These are phyloP conservation scores for Nicotiana undulata DNA, from an alignment of 257 asterid species.

Conservation along the genomic window DNA sequence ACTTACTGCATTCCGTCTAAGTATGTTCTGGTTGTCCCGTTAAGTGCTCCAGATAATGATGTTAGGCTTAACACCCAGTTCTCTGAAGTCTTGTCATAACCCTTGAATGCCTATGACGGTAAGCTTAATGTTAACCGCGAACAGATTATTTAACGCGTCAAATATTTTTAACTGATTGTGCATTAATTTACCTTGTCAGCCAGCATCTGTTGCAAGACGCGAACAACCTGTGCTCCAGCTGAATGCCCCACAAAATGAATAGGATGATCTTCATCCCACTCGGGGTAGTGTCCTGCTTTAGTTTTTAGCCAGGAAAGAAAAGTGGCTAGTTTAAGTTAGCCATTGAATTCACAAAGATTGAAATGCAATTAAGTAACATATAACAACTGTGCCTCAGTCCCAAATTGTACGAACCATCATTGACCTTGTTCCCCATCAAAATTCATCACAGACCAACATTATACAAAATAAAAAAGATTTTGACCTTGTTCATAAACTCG, in stretches of 20 bases:
- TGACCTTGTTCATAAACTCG: conserved; percentile 59
- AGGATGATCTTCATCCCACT: conserved; percentile 93
- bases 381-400: no score
- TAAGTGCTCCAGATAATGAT: conserved; percentile 94
- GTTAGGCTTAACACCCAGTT: conserved; percentile 88
- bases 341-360: background rate
- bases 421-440: no score
- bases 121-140: background rate
- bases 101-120: conserved; percentile 56
- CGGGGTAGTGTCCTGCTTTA: conserved; percentile 65
- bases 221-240: conserved; percentile 84
- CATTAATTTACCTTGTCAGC: conserved; percentile 61
- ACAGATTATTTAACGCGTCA: background rate
- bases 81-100: conserved; percentile 66
- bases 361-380: background rate
- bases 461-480: background rate
- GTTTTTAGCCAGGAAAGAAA: background rate
- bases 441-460: no score
- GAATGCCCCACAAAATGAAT: conserved; percentile 94
- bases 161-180: background rate
- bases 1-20: conserved; percentile 91
- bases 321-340: background rate
- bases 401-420: no score
- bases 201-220: conserved; percentile 93
- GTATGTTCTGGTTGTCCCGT: conserved; percentile 89